Conservation (phyloP, 495 filamentous ascomycete genomes). For the Podospora pseudopauciseta region DNA sequence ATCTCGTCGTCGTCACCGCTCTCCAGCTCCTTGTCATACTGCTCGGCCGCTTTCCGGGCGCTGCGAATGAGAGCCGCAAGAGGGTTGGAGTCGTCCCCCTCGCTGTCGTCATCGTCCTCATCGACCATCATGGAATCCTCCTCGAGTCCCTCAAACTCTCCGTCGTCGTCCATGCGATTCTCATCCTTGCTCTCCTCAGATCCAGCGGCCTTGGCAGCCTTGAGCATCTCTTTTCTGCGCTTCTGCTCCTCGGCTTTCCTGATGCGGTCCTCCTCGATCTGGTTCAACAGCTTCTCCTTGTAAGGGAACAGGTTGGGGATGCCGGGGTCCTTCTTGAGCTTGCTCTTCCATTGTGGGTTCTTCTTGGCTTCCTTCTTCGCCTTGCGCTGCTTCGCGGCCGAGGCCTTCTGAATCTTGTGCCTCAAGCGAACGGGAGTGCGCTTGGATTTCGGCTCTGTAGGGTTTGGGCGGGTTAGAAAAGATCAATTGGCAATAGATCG, state of each 20-base stretch:
- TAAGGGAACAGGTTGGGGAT: conserved; percentile 97
- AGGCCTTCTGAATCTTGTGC: conserved; percentile 94
- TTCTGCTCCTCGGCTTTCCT: conserved; percentile 75
- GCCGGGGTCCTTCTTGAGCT: conserved; percentile 92
- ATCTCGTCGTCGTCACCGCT: conserved; percentile 57
- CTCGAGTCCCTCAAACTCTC: conserved; percentile 27
- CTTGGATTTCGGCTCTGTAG: conserved; percentile 87
- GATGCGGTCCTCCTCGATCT: conserved; percentile 85
- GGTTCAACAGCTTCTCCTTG: conserved; percentile 89
- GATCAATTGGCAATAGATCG: background rate
- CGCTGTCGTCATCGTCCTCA: conserved; percentile 49
- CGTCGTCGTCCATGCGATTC: conserved; percentile 42
- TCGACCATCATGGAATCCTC: conserved; percentile 33
- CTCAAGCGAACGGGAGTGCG: conserved; percentile 80
- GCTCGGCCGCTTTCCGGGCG: conserved; percentile 74
- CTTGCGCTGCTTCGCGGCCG: conserved; percentile 87
- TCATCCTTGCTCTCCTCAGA: conserved; percentile 38
- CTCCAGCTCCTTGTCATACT: conserved; percentile 67
- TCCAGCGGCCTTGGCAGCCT: conserved; percentile 52
- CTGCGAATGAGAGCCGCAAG: conserved; percentile 94
- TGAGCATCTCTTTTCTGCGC: conserved; percentile 66
- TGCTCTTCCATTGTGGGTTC: conserved; percentile 92
- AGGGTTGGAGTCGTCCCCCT: conserved; percentile 61
- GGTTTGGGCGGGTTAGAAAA: background rate
- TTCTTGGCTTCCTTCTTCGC: conserved; percentile 82